Percentiles rank a stretch among this genome's conserved stretches.
Evolutionary conservation across 1,284 basidiomycete species (phyloP).

Genomic region (Cutaneotrichosporon arboriforme): DNA sequence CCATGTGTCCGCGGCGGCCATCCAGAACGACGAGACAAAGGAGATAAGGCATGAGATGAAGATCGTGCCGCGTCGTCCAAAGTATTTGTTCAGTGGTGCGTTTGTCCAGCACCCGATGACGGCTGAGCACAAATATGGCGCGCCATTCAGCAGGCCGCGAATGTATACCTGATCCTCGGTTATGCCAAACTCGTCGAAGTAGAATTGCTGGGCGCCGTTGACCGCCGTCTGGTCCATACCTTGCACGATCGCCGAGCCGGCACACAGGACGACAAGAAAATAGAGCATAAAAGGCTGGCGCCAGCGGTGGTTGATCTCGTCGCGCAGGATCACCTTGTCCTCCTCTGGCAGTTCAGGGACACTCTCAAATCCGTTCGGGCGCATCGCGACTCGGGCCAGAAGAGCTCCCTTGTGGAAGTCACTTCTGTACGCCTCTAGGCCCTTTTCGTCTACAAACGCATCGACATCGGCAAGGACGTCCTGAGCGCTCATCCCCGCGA

Average conservation of each 20-base stretch:
- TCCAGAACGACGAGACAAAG: constrained; percentile 38
- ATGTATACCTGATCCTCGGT: constrained; percentile 51
- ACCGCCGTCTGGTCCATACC: constrained; percentile 44
- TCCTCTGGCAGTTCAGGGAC: constrained; percentile 57
- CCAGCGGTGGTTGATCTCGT: constrained; percentile 62
- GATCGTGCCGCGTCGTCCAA: constrained; percentile 64
- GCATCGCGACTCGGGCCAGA: constrained; percentile 52
- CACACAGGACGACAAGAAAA: constrained; percentile 21
- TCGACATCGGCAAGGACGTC: constrained; percentile 56
- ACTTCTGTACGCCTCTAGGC: constrained; percentile 40
- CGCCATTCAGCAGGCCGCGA: constrained; percentile 57
- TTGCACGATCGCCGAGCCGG: constrained; percentile 31
- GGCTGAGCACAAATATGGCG: constrained; percentile 19
- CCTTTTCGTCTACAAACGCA: constrained; percentile 54
- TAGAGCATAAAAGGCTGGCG: constrained; percentile 51
- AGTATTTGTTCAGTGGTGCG: constrained; percentile 60
- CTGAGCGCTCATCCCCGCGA: constrained; percentile 27
- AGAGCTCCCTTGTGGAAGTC: constrained; percentile 59
- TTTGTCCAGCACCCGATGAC: constrained; percentile 55
- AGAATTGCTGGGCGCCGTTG: constrained; percentile 38
- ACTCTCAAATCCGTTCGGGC: constrained; percentile 51
- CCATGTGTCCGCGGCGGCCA: constrained; percentile 58
- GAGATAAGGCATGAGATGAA: constrained; percentile 59
- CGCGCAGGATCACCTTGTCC: constrained; percentile 53
- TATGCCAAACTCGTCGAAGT: constrained; percentile 61